Evolutionary conservation across 371 early-diverging fungal species (phyloP).

Genomic region (Rhizopus arrhizus): DNA sequence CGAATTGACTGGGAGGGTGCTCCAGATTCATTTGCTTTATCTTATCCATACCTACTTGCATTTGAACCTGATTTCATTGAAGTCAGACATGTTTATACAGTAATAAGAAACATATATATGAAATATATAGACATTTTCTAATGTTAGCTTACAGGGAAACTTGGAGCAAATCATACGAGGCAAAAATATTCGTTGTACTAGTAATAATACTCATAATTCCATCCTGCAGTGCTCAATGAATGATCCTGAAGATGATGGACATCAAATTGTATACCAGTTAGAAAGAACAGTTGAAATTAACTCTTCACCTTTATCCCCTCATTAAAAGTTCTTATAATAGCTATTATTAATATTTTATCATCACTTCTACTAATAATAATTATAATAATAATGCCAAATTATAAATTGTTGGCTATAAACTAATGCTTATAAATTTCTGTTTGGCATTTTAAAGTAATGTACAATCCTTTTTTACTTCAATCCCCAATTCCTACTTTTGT

Average conservation of each 20-base stretch:
- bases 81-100: slow-evolving; percentile 80
- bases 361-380: too few species aligned
- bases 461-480: too few species aligned
- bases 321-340: neutral
- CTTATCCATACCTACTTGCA: slow-evolving; percentile 84
- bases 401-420: too few species aligned
- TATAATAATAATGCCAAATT: too few species aligned
- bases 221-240: slow-evolving; percentile 48
- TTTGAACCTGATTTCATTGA: slow-evolving; percentile 89
- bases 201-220: slow-evolving; percentile 23
- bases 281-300: slow-evolving; percentile 10
- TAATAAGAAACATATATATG: slow-evolving; percentile 24
- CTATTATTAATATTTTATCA: too few species aligned
- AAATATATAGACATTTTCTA: too few species aligned
- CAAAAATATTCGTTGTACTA: slow-evolving; percentile 42
- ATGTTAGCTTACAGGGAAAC: slow-evolving; percentile 26
- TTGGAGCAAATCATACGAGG: slow-evolving; percentile 46
- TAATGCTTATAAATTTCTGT: too few species aligned
- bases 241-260: slow-evolving; percentile 46
- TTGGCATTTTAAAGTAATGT: too few species aligned
- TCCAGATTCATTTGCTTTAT: slow-evolving; percentile 64
- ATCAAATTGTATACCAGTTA: slow-evolving; percentile 41
- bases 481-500: too few species aligned
- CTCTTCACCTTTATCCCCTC: neutral
- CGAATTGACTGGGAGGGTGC: slow-evolving; percentile 54